Base-by-base conservation (phyloP, 495 filamentous ascomycete genomes). In the Aspergillus conjunctus region DNA sequence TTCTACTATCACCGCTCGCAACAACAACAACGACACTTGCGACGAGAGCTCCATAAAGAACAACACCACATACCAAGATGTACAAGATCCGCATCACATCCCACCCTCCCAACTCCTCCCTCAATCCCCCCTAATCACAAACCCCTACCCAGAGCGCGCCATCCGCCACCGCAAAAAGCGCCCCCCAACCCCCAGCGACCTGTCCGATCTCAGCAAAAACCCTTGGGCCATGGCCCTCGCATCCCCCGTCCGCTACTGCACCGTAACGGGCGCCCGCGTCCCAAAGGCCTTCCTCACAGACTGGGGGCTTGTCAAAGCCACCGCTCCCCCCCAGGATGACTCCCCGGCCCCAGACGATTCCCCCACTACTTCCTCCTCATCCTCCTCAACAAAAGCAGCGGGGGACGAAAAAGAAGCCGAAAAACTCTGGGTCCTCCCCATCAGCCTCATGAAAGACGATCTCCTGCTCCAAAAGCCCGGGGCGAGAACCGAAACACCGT, bases 211-310 rank as follows among this genome's bases (percentile, higher is more conserved):
- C 7, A 14, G 33, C 15, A 61, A 68, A 6, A 79, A 81, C 37
- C 76, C 78, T n/a, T 81, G 77, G 77, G 78, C 78, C 5, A 57
- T 70, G 18, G 74, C 88, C 11, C 81, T 97, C 7, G 89, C 87
- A 15, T 85, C 83, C 0, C 85, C 87, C 0, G 41, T 84, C 15
- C 85, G 92, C 32, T 67, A 71, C 61, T 95, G 91, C 69, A 34
- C 71, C 3, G 41, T 85, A n/a, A 88, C 90, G 8, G 68, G 66
- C 0, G 65, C 68, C 1, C 66, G 79, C 3, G 65, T 93, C 1
- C 92, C 92, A 0, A 74, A 61, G 4, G 83, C 76, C 57, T 84
- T 96, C 55, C 73, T 92, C 12, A 81, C 86, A 33, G 77, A 82
- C 30, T 89, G 90, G 67, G 78, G 78, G 9, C 48, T 91, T 9